phyloP scores from a whole-genome alignment of 2,329 filamentous ascomycete genomes.

The Exophiala bonariae region DNA sequence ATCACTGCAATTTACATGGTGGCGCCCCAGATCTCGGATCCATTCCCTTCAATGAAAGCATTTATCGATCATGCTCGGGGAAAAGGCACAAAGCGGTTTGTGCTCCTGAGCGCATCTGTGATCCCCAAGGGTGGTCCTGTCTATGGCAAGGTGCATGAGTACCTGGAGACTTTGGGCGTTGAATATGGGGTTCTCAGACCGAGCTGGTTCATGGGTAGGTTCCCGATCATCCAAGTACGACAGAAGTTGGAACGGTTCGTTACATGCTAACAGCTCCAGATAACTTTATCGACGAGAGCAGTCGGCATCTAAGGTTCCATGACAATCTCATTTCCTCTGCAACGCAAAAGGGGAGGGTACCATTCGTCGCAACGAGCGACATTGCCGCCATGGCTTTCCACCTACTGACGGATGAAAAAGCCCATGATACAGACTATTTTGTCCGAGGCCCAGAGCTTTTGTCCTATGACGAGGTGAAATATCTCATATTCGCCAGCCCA shows the following conservation, averaged over 20 bases:
- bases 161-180: not conserved
- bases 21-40: not conserved
- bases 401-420: slow-evolving; percentile 14
- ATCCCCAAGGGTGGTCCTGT: not conserved
- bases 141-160: slow-evolving; percentile 4
- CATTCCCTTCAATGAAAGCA: not conserved
- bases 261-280: not conserved
- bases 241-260: too few species aligned
- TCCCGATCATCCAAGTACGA: too few species aligned
- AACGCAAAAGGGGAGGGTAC: slow-evolving; percentile 13
- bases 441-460: slow-evolving; percentile 41
- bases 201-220: slow-evolving; percentile 8
- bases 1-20: slow-evolving; percentile 4
- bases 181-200: slow-evolving; percentile 1
- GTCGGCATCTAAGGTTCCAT: not conserved
- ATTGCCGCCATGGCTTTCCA: slow-evolving; percentile 23
- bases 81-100: slow-evolving; percentile 1
- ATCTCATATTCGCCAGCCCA: not conserved
- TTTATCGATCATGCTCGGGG: slow-evolving; percentile 4
- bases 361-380: slow-evolving; percentile 18
- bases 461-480: slow-evolving; percentile 30
- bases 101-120: not conserved
- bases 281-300: slow-evolving; percentile 1
- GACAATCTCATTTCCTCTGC: not conserved
- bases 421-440: slow-evolving; percentile 28